Percentiles rank a stretch among this genome's conserved stretches.
phyloP scores from a whole-genome alignment of 495 filamentous ascomycete genomes.

The Hypoxylon perforatum region DNA sequence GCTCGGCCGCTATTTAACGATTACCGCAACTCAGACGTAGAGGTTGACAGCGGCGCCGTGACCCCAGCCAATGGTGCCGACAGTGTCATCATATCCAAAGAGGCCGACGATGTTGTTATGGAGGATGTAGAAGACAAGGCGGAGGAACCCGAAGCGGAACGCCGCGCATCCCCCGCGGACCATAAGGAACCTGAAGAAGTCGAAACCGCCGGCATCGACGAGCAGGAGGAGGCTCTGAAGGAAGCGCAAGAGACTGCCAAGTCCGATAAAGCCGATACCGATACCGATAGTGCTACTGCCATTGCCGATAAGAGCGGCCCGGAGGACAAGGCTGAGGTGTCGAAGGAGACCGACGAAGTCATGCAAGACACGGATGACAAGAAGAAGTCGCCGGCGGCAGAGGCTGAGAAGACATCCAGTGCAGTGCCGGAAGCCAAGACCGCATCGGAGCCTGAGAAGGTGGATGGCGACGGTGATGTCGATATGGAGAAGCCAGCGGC shows the following conservation, averaged over 20 bases:
- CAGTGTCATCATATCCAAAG: constrained; percentile 60
- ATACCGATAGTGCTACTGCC: constrained; percentile 34
- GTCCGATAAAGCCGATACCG: constrained; percentile 33
- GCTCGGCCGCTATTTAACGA: constrained; percentile 75
- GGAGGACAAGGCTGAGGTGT: constrained; percentile 14
- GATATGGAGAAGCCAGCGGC: constrained; percentile 39
- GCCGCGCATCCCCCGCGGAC: constrained; percentile 43
- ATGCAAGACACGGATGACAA: constrained; percentile 41
- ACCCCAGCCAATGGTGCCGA: constrained; percentile 65
- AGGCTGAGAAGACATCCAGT: constrained; percentile 25
- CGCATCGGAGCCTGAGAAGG: constrained; percentile 17
- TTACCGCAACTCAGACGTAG: constrained; percentile 76
- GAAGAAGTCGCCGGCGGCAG: constrained; percentile 23
- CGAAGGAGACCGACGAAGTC: constrained; percentile 49
- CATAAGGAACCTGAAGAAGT: constrained; percentile 50
- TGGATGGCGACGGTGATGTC: constrained; percentile 43
- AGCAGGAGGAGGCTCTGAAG: constrained; percentile 30
- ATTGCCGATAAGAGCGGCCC: constrained; percentile 5
- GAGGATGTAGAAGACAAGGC: constrained; percentile 64
- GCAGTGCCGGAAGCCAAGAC: constrained; percentile 17
- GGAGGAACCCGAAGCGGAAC: constrained; percentile 38
- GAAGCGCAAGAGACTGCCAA: constrained; percentile 26
- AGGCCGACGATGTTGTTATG: constrained; percentile 72
- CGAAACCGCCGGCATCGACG: constrained; percentile 46
- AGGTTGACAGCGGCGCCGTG: constrained; percentile 69